These are phyloP conservation scores for Colletotrichum sp. DNA, from an alignment of 2,329 filamentous ascomycete species.

Conservation along the genomic window DNA sequence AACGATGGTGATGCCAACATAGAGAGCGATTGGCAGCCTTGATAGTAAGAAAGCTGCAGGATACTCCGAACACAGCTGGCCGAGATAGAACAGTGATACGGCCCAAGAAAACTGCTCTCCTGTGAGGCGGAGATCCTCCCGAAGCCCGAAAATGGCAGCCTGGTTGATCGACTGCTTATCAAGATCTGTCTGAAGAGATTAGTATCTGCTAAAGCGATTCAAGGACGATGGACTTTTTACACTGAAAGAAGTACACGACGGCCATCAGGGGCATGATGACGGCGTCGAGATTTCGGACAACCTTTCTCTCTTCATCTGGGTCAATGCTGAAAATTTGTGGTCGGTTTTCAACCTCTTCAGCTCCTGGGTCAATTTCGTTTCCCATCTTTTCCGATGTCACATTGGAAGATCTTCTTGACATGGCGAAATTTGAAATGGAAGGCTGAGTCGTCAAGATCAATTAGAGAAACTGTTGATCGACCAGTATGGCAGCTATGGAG, in stretches of 20 bases:
- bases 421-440: not conserved
- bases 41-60: conserved; percentile 10
- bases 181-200: conserved; percentile 1
- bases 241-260: conserved; percentile 24
- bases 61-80: conserved; percentile 18
- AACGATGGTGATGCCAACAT: conserved; percentile 18
- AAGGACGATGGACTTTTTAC: not conserved
- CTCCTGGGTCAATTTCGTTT: not conserved
- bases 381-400: not conserved
- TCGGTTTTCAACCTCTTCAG: not conserved
- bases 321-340: not conserved
- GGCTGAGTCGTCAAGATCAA: not conserved
- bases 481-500: no score
- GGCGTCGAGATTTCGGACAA: conserved; percentile 19
- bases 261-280: conserved; percentile 22
- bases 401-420: not conserved
- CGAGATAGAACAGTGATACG: conserved; percentile 17
- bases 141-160: conserved; percentile 8
- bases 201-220: not conserved
- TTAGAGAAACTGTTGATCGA: no score
- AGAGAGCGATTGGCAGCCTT: conserved; percentile 12
- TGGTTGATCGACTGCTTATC: conserved; percentile 20
- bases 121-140: conserved; percentile 1
- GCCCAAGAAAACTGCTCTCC: conserved; percentile 19
- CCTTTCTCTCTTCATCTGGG: not conserved